A percentile compares a stretch with the other conserved stretches of the same genome.
Evolutionary conservation across 2,329 filamentous ascomycete genomes (phyloP).

Genomic region (Helotiales sp.): DNA sequence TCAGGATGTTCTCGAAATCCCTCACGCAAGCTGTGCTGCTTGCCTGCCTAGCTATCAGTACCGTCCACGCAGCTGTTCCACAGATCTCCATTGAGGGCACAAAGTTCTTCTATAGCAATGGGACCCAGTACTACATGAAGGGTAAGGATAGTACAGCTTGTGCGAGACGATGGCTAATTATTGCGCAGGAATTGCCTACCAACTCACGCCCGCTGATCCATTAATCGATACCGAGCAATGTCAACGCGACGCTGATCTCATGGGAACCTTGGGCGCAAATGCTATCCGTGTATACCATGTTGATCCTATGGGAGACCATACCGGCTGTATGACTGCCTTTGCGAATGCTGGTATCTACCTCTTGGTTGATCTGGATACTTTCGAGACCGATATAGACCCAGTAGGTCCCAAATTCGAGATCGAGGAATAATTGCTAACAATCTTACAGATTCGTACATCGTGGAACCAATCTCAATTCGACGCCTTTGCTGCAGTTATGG

Average conservation of each 20-base stretch:
- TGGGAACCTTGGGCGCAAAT: constrained; percentile 82
- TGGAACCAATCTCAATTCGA: constrained; percentile 78
- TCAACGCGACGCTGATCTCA: constrained; percentile 73
- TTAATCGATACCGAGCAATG: constrained; percentile 79
- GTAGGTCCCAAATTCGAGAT: neutral
- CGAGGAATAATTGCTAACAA: constrained; percentile 17
- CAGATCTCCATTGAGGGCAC: constrained; percentile 66
- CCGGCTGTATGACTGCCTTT: constrained; percentile 81
- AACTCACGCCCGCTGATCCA: constrained; percentile 69
- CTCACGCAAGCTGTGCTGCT: constrained; percentile 34
- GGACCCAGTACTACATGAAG: constrained; percentile 84
- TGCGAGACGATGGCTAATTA: constrained; percentile 22
- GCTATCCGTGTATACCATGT: constrained; percentile 90
- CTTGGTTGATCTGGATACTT: constrained; percentile 82
- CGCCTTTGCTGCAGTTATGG: constrained; percentile 44
- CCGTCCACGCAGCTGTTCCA: constrained; percentile 46
- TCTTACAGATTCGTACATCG: constrained; percentile 57
- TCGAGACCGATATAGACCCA: constrained; percentile 69
- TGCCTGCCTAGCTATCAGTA: constrained; percentile 35
- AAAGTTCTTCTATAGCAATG: constrained; percentile 85
- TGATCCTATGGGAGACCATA: constrained; percentile 71
- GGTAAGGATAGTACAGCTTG: constrained; percentile 52
- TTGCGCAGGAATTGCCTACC: constrained; percentile 72
- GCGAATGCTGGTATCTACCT: constrained; percentile 82
- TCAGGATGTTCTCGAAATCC: constrained; percentile 36